Base-by-base conservation (phyloP, 352 stramenopile genomes). In the Thalassiosira ordinaria region DNA sequence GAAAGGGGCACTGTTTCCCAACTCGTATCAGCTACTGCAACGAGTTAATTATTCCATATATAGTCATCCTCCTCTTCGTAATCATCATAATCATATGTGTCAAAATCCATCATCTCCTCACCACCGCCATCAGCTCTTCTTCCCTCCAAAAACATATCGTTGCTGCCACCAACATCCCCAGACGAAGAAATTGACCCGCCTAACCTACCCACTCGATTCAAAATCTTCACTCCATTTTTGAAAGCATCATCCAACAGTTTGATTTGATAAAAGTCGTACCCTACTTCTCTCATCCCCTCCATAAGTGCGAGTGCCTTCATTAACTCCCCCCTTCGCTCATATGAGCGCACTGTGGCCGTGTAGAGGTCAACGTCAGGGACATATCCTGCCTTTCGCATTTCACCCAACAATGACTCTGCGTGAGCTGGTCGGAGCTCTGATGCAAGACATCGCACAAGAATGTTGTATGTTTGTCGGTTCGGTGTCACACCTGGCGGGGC, bases 241-340 rank as follows among this genome's bases (percentile, higher is more conserved):
- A 93, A 91, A 6, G 80, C 88, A 37, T 74, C 59, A 62, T 93
- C 82, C 14, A 93, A 77, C 13, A 91, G 78, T 59, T 86, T 85
- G 3, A 88, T 69, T n/a, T 84, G 57, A 47, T 93, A 93, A 73
- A 91, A 93, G 60, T 90, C 78, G 64, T 88, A 91, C 24, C 88
- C 88, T 18, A 89, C 80, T 47, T 87, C 73, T 51, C 78, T 72
- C 85, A 93, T 93, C 6, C 68, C 69, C 77, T 93, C 83, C 88
- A 93, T 93, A 16, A 93, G 63, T 20, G 69, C 51, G 1, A 93
- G 33, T 8, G 88, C 88, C 53, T 86, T 85, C 31, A 88, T 79
- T 24, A 85, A 85, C 39, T 91, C 82, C 22, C 80, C 69, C 18
- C 64, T 78, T 31, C 78, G 69, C 76, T 93, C 88, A 33, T 90